Evolutionary conservation across 2,329 filamentous ascomycete genomes (phyloP).

Genomic region (Aspergillus aculeatus): DNA sequence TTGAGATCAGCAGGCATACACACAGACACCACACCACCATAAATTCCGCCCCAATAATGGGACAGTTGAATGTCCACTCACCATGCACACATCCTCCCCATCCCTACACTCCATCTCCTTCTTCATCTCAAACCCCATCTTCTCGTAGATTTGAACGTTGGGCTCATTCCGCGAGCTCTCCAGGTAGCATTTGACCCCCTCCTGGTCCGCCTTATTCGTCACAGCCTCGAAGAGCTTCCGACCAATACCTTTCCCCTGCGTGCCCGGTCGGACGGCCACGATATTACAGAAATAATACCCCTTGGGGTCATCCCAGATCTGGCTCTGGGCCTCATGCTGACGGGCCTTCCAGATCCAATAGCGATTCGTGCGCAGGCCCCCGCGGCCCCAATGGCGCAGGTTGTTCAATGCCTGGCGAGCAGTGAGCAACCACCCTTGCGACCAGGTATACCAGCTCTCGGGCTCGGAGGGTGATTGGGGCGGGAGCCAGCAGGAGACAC

Average conservation of each 20-base stretch:
- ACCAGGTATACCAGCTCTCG: constrained; percentile 63
- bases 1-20: not conserved
- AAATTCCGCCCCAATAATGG: not conserved
- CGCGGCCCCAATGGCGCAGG: constrained; percentile 60
- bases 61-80: constrained; percentile 26
- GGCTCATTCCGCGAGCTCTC: constrained; percentile 68
- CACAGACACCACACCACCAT: not conserved
- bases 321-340: constrained; percentile 61
- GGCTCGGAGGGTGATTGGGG: constrained; percentile 53
- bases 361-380: constrained; percentile 64
- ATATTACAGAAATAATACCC: constrained; percentile 79
- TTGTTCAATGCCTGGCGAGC: constrained; percentile 66
- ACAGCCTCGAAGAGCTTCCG: constrained; percentile 64
- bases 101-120: constrained; percentile 68
- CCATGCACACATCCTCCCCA: constrained; percentile 55
- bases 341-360: constrained; percentile 75
- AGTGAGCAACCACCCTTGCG: constrained; percentile 64
- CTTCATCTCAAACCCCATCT: constrained; percentile 65
- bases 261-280: constrained; percentile 66
- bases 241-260: constrained; percentile 66
- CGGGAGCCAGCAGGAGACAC: constrained; percentile 72
- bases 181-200: constrained; percentile 66
- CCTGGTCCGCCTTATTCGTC: constrained; percentile 62
- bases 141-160: constrained; percentile 70
- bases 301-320: constrained; percentile 65